Conservation (phyloP, 2,329 filamentous ascomycete genomes). For the Stachybotrys chartarum region DNA sequence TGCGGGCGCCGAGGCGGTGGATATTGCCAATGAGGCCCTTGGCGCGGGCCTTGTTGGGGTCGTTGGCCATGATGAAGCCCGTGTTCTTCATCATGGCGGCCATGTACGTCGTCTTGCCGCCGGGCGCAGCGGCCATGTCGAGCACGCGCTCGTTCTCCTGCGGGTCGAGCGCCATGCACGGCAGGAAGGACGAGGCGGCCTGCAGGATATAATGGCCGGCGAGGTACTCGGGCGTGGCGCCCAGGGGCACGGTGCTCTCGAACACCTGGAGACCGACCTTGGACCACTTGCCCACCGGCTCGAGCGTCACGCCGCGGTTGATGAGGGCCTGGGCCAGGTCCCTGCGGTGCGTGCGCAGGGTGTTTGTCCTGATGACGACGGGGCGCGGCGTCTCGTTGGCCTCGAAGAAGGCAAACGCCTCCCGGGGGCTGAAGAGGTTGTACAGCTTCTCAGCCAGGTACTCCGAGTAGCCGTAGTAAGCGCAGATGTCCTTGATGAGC, state of each 20-base stretch:
- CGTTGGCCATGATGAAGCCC: conserved; percentile 91
- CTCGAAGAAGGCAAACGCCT: conserved; percentile 98
- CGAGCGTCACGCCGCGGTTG: conserved; percentile 91
- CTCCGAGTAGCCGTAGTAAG: conserved; percentile 93
- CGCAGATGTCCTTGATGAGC: conserved; percentile 84
- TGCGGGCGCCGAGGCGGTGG: conserved; percentile 86
- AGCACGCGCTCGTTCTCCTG: conserved; percentile 89
- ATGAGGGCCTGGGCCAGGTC: conserved; percentile 91
- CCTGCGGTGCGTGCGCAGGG: conserved; percentile 65
- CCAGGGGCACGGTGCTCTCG: conserved; percentile 75
- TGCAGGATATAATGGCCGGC: conserved; percentile 97
- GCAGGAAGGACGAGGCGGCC: conserved; percentile 91
- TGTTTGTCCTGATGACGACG: conserved; percentile 95
- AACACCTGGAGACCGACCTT: conserved; percentile 97
- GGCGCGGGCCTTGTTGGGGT: conserved; percentile 85
- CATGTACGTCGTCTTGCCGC: conserved; percentile 93
- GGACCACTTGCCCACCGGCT: conserved; percentile 97
- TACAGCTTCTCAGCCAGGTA: conserved; percentile 96
- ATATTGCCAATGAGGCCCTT: conserved; percentile 99
- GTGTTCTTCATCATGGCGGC: conserved; percentile 97
- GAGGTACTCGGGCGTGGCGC: conserved; percentile 94
- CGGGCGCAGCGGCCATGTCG: conserved; percentile 90
- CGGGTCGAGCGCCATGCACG: conserved; percentile 93
- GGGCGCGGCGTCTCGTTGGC: conserved; percentile 93
- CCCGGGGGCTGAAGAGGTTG: conserved; percentile 82